phyloP scores from a whole-genome alignment of 148 eudicot species.

The Heliamphora exappendiculata region DNA sequence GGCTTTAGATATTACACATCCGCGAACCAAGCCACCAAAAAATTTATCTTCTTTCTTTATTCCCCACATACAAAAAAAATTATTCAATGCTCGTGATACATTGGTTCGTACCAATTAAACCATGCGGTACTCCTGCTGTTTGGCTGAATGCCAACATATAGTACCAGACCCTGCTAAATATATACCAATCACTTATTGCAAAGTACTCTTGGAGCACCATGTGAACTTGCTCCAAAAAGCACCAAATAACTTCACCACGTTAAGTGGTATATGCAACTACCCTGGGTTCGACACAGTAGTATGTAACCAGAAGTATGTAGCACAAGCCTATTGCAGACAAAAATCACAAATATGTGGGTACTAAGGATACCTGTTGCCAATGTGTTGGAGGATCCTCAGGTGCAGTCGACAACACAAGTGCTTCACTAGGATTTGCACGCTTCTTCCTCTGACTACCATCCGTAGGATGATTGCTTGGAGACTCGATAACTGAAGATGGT shows the following conservation, averaged over 20 bases:
- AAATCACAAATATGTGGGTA: neutral
- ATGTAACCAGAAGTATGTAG: slow-evolving; percentile 2
- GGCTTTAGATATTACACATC: neutral
- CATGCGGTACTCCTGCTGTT: neutral
- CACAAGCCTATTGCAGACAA: neutral
- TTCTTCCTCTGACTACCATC: slow-evolving; percentile 53
- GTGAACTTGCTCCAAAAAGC: too few relatives aligned
- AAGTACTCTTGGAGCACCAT: too few relatives aligned
- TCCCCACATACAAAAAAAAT: too few relatives aligned
- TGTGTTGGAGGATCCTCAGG: slow-evolving; percentile 98
- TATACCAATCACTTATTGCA: too few relatives aligned
- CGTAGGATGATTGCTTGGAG: slow-evolving; percentile 22
- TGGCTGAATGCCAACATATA: too few relatives aligned
- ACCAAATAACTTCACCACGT: too few relatives aligned
- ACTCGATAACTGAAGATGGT: slow-evolving; percentile 20
- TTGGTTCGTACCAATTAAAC: neutral
- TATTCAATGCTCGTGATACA: neutral
- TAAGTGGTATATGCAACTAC: neutral
- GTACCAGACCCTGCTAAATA: too few relatives aligned
- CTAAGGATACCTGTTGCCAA: slow-evolving; percentile 90
- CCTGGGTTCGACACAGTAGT: neutral
- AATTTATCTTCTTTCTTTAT: neutral
- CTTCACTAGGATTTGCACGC: slow-evolving; percentile 58
- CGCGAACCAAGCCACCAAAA: neutral
- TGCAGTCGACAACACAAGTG: slow-evolving; percentile 86